Evolutionary conservation across 352 stramenopile genomes (phyloP).

Genomic region (Globisporangium heterothallicum): DNA sequence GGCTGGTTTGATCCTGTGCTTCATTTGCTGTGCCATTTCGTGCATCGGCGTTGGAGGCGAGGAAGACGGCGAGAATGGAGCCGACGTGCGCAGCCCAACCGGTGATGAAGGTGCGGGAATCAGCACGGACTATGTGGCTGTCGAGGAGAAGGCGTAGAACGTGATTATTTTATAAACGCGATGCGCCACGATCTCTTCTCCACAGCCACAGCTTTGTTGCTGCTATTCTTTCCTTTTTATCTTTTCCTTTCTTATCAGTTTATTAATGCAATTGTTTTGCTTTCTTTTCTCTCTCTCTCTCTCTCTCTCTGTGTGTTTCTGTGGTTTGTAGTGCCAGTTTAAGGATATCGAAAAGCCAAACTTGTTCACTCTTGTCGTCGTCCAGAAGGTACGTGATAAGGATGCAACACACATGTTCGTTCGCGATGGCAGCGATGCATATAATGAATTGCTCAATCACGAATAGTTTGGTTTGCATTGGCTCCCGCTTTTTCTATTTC

Average conservation of each 20-base stretch:
- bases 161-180: background rate
- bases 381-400: too few species aligned
- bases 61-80: conserved; percentile 19
- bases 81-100: conserved; percentile 38
- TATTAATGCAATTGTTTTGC: conserved; percentile 7
- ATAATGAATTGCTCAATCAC: too few species aligned
- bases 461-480: too few species aligned
- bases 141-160: conserved; percentile 30
- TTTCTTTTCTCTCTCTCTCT: background rate
- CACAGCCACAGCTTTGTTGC: background rate
- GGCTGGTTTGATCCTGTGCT: conserved; percentile 67
- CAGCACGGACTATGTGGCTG: conserved; percentile 50
- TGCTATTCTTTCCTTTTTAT: background rate
- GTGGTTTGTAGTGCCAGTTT: background rate
- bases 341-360: too few species aligned
- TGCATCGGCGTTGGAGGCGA: conserved; percentile 55
- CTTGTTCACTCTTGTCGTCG: too few species aligned
- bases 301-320: background rate
- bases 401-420: too few species aligned
- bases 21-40: conserved; percentile 75
- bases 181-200: background rate
- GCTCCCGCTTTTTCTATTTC: too few species aligned
- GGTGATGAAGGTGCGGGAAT: conserved; percentile 66
- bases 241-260: background rate
- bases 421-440: too few species aligned